Percentiles rank a stretch among this genome's conserved stretches.
phyloP scores from a whole-genome alignment of 192 early-diverging fungal genomes.

The Podila epigama region DNA sequence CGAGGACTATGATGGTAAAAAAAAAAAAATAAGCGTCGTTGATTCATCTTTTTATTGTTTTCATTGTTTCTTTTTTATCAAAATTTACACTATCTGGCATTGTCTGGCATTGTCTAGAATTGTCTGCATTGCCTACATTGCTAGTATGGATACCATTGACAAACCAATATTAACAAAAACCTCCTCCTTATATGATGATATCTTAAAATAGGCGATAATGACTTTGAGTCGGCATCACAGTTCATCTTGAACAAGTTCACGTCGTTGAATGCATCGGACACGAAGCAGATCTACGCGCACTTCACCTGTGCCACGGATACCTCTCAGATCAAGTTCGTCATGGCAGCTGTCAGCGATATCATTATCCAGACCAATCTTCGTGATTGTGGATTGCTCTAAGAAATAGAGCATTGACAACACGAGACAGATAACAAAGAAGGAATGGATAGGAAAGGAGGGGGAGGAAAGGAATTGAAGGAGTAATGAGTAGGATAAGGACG shows the following conservation, averaged over 20 bases:
- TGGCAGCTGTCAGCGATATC: conserved; percentile 87
- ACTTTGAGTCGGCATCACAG: conserved; percentile 77
- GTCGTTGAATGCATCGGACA: conserved; percentile 74
- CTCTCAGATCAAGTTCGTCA: conserved; percentile 83
- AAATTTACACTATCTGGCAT: neutral
- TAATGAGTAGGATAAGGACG: too few relatives aligned
- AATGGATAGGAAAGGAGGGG: too few relatives aligned
- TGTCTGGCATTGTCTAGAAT: neutral
- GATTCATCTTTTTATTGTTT: neutral
- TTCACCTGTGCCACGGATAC: conserved; percentile 89
- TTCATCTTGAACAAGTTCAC: conserved; percentile 83
- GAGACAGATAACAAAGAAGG: too few relatives aligned
- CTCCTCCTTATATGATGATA: neutral
- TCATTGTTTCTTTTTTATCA: neutral
- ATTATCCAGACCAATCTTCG: conserved; percentile 83
- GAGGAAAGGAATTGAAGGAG: too few relatives aligned
- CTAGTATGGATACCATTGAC: too few relatives aligned
- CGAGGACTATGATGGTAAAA: conserved; percentile 75
- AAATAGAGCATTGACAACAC: neutral
- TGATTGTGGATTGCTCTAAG: conserved; percentile 74
- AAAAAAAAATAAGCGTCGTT: neutral
- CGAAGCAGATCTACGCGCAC: conserved; percentile 85
- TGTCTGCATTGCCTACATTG: too few relatives aligned
- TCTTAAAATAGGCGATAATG: conserved; percentile 46
- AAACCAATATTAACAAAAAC: neutral